Conservation (phyloP, 441 rosid species). For the Erodium trifolium region DNA sequence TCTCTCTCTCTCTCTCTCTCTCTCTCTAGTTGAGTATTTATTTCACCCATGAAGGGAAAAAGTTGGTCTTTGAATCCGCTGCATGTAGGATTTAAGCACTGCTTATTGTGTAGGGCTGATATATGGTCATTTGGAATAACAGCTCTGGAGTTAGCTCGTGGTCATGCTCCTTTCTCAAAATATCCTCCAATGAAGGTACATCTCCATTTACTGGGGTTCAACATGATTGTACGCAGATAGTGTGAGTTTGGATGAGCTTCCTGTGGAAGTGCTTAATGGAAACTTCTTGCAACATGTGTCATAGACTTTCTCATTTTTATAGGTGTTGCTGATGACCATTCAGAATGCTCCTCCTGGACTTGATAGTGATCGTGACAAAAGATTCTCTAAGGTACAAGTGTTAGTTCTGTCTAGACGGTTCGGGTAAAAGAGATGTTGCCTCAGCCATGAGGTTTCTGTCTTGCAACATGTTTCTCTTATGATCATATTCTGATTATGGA, state of each 20-base stretch:
- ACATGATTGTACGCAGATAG: conserved; percentile 11
- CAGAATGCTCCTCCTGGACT: conserved; percentile 99
- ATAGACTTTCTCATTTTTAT: conserved; percentile 10
- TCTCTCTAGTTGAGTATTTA: not conserved
- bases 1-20: too few species aligned
- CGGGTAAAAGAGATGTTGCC: not conserved
- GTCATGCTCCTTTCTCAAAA: too few species aligned
- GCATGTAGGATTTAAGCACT: conserved; percentile 20
- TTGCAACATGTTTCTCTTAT: conserved; percentile 11
- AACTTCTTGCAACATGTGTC: conserved; percentile 9
- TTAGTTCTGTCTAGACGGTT: conserved; percentile 42
- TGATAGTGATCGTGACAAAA: conserved; percentile 95
- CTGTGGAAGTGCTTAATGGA: not conserved
- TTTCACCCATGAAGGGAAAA: conserved; percentile 7
- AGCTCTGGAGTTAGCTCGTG: conserved; percentile 45
- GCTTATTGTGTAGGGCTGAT: conserved; percentile 69
- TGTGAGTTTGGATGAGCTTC: conserved; percentile 8
- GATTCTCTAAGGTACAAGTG: conserved; percentile 88
- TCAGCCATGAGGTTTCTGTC: too few species aligned
- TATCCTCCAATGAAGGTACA: conserved; percentile 97
- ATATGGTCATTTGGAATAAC: conserved; percentile 99
- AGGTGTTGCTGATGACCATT: conserved; percentile 98
- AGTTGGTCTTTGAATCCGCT: conserved; percentile 4
- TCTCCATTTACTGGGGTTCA: conserved; percentile 17
- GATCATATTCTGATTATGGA: conserved; percentile 62